A percentile compares a stretch with the other conserved stretches of the same genome.
Conservation (phyloP, 805 yeast species). For the Millerozyma miso region DNA sequence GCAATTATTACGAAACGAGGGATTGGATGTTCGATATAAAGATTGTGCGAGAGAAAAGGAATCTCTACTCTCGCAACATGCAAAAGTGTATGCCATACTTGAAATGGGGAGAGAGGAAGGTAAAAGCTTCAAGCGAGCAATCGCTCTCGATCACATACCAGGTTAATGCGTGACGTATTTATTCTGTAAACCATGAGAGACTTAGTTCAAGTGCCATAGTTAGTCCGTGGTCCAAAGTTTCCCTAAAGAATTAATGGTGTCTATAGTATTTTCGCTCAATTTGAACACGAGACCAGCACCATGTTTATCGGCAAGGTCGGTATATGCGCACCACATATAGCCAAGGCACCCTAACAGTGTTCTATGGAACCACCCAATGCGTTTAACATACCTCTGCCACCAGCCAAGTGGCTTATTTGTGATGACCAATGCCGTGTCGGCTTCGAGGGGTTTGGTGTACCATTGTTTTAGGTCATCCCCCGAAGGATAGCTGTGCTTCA, state of each 20-base stretch:
- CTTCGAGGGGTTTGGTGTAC: not conserved
- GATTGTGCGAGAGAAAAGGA: no score
- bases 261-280: not conserved
- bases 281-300: not conserved
- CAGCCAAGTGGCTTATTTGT: not conserved
- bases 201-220: no score
- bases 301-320: not conserved
- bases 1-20: no score
- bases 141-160: no score
- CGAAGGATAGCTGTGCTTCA: not conserved
- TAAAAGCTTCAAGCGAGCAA: no score
- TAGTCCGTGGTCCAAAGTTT: not conserved
- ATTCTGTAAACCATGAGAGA: no score
- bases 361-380: not conserved
- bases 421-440: slow-evolving; percentile 1
- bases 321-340: slow-evolving; percentile 3
- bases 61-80: no score
- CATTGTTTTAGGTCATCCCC: not conserved
- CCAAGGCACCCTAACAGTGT: slow-evolving; percentile 1
- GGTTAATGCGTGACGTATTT: no score
- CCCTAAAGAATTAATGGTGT: not conserved
- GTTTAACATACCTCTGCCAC: not conserved
- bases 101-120: no score
- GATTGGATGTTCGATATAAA: no score
- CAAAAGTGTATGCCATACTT: no score